Evolutionary conservation across 768 basidiomycete genomes (phyloP), one percentile per base, ranked within the genome.

Genomic region (Xerocomus potaroensis): DNA sequence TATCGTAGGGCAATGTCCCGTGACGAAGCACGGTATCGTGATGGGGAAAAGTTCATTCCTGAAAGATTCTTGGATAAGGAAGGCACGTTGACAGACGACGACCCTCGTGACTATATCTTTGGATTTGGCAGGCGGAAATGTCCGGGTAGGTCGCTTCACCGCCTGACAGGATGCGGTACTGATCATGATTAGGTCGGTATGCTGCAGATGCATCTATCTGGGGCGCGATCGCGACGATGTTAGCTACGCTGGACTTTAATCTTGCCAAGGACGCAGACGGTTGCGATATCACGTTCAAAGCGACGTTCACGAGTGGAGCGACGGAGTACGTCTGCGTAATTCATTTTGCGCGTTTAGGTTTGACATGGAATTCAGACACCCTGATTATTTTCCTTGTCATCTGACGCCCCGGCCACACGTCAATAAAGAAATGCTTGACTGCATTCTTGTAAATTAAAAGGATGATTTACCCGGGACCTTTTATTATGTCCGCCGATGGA

Each of bases 11-110:
- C 15, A n/a, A 54, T 57, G 27, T 22, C 46, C 3, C 43, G 43
- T 21, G 51, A 58, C n/a, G 49, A 54, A 33, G 19, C 27, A 19
- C 49, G 43, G 9, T 54, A 54, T 24, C 55, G 44, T 12, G 26
- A 51, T 22, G 32, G 44, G 16, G 37, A 42, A 8, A n/a, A 35
- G 16, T 58, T 56, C 22, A 32, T 47, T 8, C 45, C 57, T 14
- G 55, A 53, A 32, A 24, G 51, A 29, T 56, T 56, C 26, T 30
- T 58, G 9, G 31, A 47, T 37, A n/a, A 22, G 1, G 16, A 53
- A 9, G 54, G 54, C 6, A 22, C 5, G 8, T 19, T 57, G 15
- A 57, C 33, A 3, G 37, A 41, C 12, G 50, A 55, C 15, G 40
- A 54, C 31, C 53, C 45, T 2, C 8, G 33, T 3, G 30, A 45